phyloP scores from a whole-genome alignment of 257 asterid genomes.

The Voacanga thouarsii region DNA sequence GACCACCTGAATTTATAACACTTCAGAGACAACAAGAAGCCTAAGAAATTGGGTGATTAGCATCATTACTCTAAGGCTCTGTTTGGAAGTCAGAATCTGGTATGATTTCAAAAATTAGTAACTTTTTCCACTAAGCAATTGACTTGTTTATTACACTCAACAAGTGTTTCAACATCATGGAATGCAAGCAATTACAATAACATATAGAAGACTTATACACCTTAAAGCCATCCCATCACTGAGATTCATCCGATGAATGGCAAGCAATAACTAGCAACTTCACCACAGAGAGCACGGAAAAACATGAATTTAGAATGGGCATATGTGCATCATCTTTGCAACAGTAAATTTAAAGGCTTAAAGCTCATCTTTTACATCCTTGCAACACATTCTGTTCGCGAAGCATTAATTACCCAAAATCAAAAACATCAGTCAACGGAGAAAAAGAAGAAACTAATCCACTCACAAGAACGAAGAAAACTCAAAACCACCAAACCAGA shows the following conservation, averaged over 20 bases:
- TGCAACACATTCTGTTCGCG: neutral
- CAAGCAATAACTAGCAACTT: neutral
- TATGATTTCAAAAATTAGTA: neutral
- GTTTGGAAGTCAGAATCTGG: neutral
- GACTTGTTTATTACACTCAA: neutral
- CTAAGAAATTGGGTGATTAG: neutral
- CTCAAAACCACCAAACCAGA: neutral
- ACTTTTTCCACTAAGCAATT: neutral
- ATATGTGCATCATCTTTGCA: neutral
- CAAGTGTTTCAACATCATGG: neutral
- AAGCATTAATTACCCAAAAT: constrained; percentile 1
- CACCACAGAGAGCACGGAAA: neutral
- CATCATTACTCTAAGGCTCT: neutral
- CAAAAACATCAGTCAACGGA: neutral
- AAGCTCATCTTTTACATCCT: neutral
- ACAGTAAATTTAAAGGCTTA: neutral
- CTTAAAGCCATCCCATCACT: neutral
- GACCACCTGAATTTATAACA: neutral
- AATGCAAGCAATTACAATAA: neutral
- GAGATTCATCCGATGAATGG: neutral
- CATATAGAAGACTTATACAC: neutral
- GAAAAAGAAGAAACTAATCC: neutral
- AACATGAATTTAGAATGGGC: neutral
- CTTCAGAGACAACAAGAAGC: neutral
- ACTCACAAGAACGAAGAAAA: constrained; percentile 16